Conservation (phyloP, 257 asterid species). For the Plantago ovata region DNA sequence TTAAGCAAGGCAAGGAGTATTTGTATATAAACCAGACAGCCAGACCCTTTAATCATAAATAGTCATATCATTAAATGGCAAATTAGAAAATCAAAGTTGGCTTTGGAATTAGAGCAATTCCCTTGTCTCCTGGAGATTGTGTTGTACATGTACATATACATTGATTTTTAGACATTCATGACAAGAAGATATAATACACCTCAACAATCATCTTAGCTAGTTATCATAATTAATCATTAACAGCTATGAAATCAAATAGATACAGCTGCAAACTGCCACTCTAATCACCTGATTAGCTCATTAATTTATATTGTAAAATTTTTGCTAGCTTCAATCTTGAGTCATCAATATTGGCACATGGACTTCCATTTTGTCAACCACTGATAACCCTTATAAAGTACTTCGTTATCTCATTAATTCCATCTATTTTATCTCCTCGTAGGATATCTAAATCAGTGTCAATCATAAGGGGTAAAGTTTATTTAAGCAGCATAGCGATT, state of each 20-base stretch:
- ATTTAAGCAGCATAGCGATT: too few species aligned
- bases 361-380: slow-evolving; percentile 23
- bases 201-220: slow-evolving; percentile 6
- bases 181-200: not conserved
- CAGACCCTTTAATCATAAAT: not conserved
- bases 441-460: too few species aligned
- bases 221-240: slow-evolving; percentile 7
- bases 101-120: slow-evolving; percentile 57
- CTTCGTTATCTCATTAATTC: too few species aligned
- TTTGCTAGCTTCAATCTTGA: slow-evolving; percentile 14
- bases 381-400: too few species aligned
- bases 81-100: slow-evolving; percentile 54
- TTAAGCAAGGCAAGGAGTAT: too few species aligned
- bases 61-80: slow-evolving; percentile 14
- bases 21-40: not conserved
- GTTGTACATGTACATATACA: slow-evolving; percentile 17
- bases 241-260: slow-evolving; percentile 7
- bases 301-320: not conserved
- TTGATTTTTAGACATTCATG: slow-evolving; percentile 9
- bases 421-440: too few species aligned
- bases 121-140: slow-evolving; percentile 71
- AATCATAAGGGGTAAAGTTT: too few species aligned
- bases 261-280: slow-evolving; percentile 18
- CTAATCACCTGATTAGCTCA: slow-evolving; percentile 18
- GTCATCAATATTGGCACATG: slow-evolving; percentile 41